Evolutionary conservation across 192 early-diverging fungal species (phyloP).

Genomic region (Coemansia sp.): DNA sequence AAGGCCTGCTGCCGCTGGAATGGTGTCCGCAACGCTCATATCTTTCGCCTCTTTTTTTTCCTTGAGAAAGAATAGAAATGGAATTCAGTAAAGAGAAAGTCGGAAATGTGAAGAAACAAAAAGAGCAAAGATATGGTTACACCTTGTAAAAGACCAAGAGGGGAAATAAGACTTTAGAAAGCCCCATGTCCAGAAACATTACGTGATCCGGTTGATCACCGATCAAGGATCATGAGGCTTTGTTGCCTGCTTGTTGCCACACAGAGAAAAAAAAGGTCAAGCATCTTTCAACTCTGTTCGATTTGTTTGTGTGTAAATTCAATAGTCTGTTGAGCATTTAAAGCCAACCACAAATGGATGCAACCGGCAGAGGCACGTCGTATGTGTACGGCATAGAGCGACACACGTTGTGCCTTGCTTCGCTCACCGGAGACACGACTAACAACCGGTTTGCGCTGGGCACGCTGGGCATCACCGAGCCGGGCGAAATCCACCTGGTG

Average conservation of each 20-base stretch:
- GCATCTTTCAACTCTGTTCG: neutral
- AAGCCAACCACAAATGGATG: slow-evolving; percentile 16
- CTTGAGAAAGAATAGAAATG: neutral
- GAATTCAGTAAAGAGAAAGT: neutral
- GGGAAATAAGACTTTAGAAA: too few species aligned
- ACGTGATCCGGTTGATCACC: too few species aligned
- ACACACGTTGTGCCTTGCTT: slow-evolving; percentile 39
- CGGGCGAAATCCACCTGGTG: slow-evolving; percentile 43
- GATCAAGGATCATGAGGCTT: too few species aligned
- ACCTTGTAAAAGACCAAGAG: too few species aligned
- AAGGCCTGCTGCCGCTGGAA: neutral
- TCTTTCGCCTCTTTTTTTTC: neutral
- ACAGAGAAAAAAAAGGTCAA: too few species aligned
- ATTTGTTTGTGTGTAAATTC: neutral
- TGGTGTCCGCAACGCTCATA: slow-evolving; percentile 26
- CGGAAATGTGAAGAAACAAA: neutral
- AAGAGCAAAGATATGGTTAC: neutral
- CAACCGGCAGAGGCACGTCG: slow-evolving; percentile 19
- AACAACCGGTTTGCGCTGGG: slow-evolving; percentile 39
- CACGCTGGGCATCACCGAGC: slow-evolving; percentile 41
- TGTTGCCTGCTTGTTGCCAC: too few species aligned
- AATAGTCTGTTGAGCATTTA: neutral
- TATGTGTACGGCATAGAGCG: slow-evolving; percentile 53
- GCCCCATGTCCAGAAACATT: too few species aligned
- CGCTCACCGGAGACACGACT: slow-evolving; percentile 10